Conservation (phyloP, 306 rosid species). For the Corylus avellana region DNA sequence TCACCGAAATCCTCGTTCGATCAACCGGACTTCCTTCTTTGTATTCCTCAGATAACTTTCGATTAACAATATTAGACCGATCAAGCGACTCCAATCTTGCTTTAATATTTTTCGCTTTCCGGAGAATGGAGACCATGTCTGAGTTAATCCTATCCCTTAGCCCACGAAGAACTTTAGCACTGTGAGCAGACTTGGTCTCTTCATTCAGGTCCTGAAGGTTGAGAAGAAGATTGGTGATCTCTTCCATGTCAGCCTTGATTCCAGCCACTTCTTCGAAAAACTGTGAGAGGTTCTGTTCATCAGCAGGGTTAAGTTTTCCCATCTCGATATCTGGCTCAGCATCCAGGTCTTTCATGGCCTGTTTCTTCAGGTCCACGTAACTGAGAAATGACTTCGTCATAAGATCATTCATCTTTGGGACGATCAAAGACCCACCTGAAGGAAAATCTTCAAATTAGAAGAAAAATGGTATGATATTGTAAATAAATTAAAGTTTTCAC, state of each 20-base stretch:
- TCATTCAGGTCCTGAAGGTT: constrained; percentile 74
- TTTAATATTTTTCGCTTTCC: constrained; percentile 63
- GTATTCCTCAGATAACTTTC: constrained; percentile 39
- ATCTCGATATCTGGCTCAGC: constrained; percentile 56
- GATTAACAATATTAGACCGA: constrained; percentile 54
- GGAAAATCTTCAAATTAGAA: neutral
- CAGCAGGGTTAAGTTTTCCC: constrained; percentile 57
- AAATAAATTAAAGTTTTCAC: neutral
- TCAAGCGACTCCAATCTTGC: constrained; percentile 64
- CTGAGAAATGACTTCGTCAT: constrained; percentile 87
- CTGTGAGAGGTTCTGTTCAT: constrained; percentile 72
- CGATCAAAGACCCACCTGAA: constrained; percentile 40
- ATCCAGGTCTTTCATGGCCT: constrained; percentile 60
- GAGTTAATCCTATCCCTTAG: constrained; percentile 83
- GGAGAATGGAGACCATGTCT: constrained; percentile 69
- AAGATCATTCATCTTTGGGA: constrained; percentile 83
- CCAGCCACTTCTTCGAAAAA: constrained; percentile 70
- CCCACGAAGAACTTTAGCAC: constrained; percentile 80
- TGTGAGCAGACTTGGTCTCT: constrained; percentile 79
- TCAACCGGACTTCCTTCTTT: constrained; percentile 64
- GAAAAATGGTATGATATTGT: neutral
- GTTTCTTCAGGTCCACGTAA: constrained; percentile 89
- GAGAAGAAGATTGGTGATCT: constrained; percentile 81
- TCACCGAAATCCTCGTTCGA: constrained; percentile 66
- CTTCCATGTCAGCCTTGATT: constrained; percentile 79